Conservation (phyloP, 2,329 filamentous ascomycete species). For the Verticillium tricorpus region DNA sequence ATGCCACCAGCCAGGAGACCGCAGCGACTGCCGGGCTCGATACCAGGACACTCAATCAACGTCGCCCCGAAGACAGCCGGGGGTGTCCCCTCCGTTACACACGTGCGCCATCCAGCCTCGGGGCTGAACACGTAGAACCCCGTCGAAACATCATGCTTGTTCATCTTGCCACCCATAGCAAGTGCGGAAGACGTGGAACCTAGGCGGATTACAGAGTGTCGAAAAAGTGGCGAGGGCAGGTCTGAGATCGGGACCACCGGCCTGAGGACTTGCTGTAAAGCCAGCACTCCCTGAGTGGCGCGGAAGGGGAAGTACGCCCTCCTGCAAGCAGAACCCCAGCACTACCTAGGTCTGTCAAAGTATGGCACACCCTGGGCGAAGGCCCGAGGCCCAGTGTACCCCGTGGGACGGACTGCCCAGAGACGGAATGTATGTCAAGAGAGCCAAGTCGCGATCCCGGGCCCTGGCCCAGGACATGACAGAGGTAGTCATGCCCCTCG, state of each 20-base stretch:
- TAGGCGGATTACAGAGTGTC: slow-evolving; percentile 62
- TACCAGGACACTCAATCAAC: slow-evolving; percentile 23
- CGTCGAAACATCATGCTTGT: slow-evolving; percentile 40
- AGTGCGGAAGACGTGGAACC: slow-evolving; percentile 47
- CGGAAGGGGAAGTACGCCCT: slow-evolving; percentile 72
- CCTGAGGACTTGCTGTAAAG: slow-evolving; percentile 49
- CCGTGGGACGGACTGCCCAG: slow-evolving; percentile 5
- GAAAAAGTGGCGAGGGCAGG: slow-evolving; percentile 68
- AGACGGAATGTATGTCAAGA: slow-evolving; percentile 42
- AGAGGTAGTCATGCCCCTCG: slow-evolving; percentile 37
- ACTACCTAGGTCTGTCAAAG: slow-evolving; percentile 60
- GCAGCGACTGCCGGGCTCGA: slow-evolving; percentile 27
- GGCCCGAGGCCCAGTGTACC: slow-evolving; percentile 27
- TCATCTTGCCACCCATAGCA: slow-evolving; percentile 58
- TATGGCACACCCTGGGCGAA: slow-evolving; percentile 65
- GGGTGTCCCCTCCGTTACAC: slow-evolving; percentile 29
- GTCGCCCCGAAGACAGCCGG: slow-evolving; percentile 40
- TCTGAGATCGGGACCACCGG: slow-evolving; percentile 61
- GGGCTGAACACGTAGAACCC: slow-evolving; percentile 50
- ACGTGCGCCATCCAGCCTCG: slow-evolving; percentile 41
- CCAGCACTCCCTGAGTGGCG: slow-evolving; percentile 71
- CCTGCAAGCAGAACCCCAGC: slow-evolving; percentile 63
- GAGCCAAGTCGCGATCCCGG: slow-evolving; percentile 40
- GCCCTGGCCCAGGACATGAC: slow-evolving; percentile 40
- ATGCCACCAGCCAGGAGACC: slow-evolving; percentile 75